phyloP scores from a whole-genome alignment of 2,329 filamentous ascomycete species.

The Penicillium vulpinum region DNA sequence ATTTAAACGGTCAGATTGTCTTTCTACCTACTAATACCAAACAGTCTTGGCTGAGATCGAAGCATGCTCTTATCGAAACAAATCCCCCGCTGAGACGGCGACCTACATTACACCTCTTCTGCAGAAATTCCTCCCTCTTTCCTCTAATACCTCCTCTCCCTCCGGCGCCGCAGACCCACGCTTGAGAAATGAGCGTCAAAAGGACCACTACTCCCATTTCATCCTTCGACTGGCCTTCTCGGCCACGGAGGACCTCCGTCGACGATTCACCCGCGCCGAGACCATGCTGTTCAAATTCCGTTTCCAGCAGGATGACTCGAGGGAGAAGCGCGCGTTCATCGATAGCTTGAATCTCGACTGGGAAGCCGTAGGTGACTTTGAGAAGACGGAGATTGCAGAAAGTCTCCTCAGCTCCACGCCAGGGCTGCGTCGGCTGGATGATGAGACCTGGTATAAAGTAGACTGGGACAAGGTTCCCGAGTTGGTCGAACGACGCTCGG shows the following conservation, averaged over 20 bases:
- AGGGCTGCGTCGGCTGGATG: constrained; percentile 58
- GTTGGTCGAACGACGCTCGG: constrained; percentile 74
- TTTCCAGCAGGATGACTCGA: constrained; percentile 71
- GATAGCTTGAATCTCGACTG: constrained; percentile 76
- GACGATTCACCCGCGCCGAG: constrained; percentile 83
- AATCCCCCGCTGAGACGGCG: constrained; percentile 75
- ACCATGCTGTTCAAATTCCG: constrained; percentile 84
- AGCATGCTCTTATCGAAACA: constrained; percentile 93
- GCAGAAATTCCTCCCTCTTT: constrained; percentile 81
- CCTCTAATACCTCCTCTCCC: constrained; percentile 67
- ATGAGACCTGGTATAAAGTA: constrained; percentile 92
- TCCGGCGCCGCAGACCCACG: constrained; percentile 50
- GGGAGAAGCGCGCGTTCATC: constrained; percentile 75
- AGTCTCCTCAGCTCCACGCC: constrained; percentile 62
- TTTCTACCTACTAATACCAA: constrained; percentile 3
- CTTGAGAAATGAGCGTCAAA: constrained; percentile 74
- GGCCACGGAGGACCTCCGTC: constrained; percentile 82
- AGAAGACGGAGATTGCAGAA: constrained; percentile 67
- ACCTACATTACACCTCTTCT: constrained; percentile 82
- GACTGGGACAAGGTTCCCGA: constrained; percentile 94
- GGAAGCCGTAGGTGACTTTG: constrained; percentile 76
- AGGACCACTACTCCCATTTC: constrained; percentile 97
- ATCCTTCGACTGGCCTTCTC: constrained; percentile 92
- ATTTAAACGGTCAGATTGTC: too few species aligned
- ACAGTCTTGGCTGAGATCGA: constrained; percentile 61